Conservation (phyloP, 345 rosid genomes). For the Kernera saxatilis region DNA sequence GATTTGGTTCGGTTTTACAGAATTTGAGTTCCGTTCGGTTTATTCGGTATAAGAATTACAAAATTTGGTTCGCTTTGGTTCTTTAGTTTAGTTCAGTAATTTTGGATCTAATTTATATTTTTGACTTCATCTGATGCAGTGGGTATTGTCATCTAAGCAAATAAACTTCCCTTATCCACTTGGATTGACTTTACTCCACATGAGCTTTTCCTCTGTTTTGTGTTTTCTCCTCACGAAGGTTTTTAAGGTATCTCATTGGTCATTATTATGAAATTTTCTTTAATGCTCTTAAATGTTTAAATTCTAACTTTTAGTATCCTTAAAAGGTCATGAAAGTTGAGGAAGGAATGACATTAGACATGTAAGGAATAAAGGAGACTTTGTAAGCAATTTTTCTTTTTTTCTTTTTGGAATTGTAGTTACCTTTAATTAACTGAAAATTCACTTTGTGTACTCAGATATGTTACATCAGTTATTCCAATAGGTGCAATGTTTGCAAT, state of each 20-base stretch:
- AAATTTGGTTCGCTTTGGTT: too few species aligned
- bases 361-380: slow-evolving; percentile 48
- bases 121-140: too few species aligned
- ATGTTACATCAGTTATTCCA: slow-evolving; percentile 70
- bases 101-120: too few species aligned
- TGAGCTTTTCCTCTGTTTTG: slow-evolving; percentile 80
- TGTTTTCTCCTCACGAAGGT: slow-evolving; percentile 72
- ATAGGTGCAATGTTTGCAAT: slow-evolving; percentile 93
- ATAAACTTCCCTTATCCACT: slow-evolving; percentile 93
- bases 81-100: too few species aligned
- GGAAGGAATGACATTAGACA: slow-evolving; percentile 84
- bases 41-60: too few species aligned
- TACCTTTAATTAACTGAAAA: too few species aligned
- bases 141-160: slow-evolving; percentile 93
- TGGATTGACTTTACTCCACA: slow-evolving; percentile 89
- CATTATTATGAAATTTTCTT: too few species aligned
- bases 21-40: too few species aligned
- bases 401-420: too few species aligned
- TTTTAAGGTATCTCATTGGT: slow-evolving; percentile 66
- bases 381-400: slow-evolving; percentile 17
- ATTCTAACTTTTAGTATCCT: neutral
- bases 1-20: too few species aligned
- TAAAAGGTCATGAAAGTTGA: slow-evolving; percentile 78
- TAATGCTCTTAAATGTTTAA: neutral
- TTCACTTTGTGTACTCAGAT: slow-evolving; percentile 42